Base-by-base conservation (phyloP, 2,329 filamentous ascomycete species). In the Alternaria alternata region DNA sequence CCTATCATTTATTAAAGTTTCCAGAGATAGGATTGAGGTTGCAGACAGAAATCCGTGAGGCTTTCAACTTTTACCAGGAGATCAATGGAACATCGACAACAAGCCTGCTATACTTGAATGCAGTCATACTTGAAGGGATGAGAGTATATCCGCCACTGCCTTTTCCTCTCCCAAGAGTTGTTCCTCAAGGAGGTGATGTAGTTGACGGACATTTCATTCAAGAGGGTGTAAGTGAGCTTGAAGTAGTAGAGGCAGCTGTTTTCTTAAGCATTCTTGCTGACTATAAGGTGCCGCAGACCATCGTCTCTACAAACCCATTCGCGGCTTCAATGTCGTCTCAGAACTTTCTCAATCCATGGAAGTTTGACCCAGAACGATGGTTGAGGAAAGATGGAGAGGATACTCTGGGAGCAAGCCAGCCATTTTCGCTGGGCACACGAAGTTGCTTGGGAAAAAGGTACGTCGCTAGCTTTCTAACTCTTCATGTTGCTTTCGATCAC, bases 341-440 rank as follows among this genome's bases (percentile, higher is more conserved):
- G 64, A 66, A 72, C 34, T 78, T 71, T 48, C 44, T 53, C 9
- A 36, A 68, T 8, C 62, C 64, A 5, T n/a, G 41, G 11, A 41
- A 5, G 5, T 69, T 65, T 14, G 51, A 74, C 1, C 79, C 80
- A 1, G 77, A 81, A 44, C 69, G 80, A 9, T 82, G 78, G 77
- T 57, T 80, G 1, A 53, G 65, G 73, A 54, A 64, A 66, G 16
- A 67, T 48, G 16, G 61, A 54, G n/a, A 64, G 62, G 42, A 69
- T 68, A 18, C 68, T 70, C 43, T 74, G 71, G 6, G 43, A 11
- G 62, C 59, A 11, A 53, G 49, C 14, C 62, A 62, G 18, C 59
- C 62, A 18, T 80, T 79, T 60, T 64, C 67, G 1, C 56, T 73
- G 16, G 80, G 80, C 1, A 73, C 78, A 7, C 64, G 78, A 30